Evolutionary conservation across 1,139 yeast genomes (phyloP).

Genomic region (Hyphopichia buzzinii): DNA sequence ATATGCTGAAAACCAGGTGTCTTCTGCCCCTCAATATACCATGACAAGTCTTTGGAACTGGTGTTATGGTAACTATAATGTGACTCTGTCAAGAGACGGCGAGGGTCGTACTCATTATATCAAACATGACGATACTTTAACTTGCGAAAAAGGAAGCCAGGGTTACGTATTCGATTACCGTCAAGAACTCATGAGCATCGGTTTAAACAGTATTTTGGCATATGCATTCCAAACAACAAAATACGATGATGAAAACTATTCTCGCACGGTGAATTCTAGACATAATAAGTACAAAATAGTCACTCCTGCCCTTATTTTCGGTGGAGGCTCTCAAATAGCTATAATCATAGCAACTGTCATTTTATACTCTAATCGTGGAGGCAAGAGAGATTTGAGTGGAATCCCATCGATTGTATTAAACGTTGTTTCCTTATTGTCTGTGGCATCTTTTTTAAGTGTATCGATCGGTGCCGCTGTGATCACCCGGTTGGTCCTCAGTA

Average conservation of each 20-base stretch:
- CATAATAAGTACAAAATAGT: constrained; percentile 17
- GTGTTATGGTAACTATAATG: constrained; percentile 46
- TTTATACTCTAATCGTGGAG: constrained; percentile 34
- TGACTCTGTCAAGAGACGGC: constrained; percentile 13
- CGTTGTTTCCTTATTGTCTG: constrained; percentile 29
- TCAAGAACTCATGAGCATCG: constrained; percentile 34
- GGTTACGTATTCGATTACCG: constrained; percentile 45
- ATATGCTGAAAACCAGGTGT: constrained; percentile 49
- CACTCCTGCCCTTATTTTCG: constrained; percentile 23
- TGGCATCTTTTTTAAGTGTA: constrained; percentile 30
- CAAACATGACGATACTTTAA: constrained; percentile 17
- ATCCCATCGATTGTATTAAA: constrained; percentile 31
- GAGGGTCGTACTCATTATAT: constrained; percentile 12
- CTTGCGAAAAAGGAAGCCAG: constrained; percentile 17
- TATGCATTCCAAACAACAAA: constrained; percentile 37
- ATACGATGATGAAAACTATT: constrained; percentile 19
- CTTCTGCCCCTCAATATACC: constrained; percentile 50
- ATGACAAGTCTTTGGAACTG: constrained; percentile 41
- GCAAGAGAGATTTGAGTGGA: constrained; percentile 25
- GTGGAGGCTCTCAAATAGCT: constrained; percentile 22
- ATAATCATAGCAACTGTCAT: constrained; percentile 28
- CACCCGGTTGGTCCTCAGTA: constrained; percentile 21
- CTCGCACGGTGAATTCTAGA: constrained; percentile 17
- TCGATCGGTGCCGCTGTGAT: constrained; percentile 26
- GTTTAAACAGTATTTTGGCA: constrained; percentile 45